Evolutionary conservation across 805 yeast genomes (phyloP), one percentile per base, ranked within the genome.

Genomic region (Kodamaea nitidulidarum): DNA sequence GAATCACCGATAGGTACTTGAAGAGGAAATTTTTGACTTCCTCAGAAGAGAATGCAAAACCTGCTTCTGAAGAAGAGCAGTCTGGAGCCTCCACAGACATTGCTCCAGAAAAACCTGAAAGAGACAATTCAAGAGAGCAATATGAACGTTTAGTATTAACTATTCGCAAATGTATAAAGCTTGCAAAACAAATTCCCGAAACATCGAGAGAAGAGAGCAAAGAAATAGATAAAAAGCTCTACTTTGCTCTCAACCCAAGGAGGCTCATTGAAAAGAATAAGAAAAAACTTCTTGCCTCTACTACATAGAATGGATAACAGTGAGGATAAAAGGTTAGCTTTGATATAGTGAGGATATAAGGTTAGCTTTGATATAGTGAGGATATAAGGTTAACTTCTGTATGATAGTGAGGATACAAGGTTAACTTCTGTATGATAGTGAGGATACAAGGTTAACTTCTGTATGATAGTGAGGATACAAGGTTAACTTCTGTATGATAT

Each of bases 1-100:
- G 73, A 16, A 61, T 85, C 27, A 76, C 84, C 2, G 77, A 76
- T 39, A 70, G 78, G 45, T 90, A 90, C 60, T 61, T 91, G 46
- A 72, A 73, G 46, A 70, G 73, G 48, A 86, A 84, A 56, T 81
- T 81, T 47, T 66, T 70, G 33, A 35, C 31, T 6, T 8, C 16
- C 12, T 21, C 20, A 18, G 32, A 32, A 14, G 41, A 50, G 15
- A 44, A 42, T 6, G 30, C 41, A 17, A 26, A 38, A 32, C 10
- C 28, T 8, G 43, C 47, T 39, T 18, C 44, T 6, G 45, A 41
- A 3, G 35, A 32, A 3, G 22, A 38, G 8, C 32, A n/a, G n/a
- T n/a, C n/a, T n/a, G n/a, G n/a, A n/a, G n/a, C 16, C 26, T 41
- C 22, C 12, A 48, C 38, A 1, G 52, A 49, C 22, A 44, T 47